Conservation (phyloP, 345 rosid genomes). For the Syzygium jambos region DNA sequence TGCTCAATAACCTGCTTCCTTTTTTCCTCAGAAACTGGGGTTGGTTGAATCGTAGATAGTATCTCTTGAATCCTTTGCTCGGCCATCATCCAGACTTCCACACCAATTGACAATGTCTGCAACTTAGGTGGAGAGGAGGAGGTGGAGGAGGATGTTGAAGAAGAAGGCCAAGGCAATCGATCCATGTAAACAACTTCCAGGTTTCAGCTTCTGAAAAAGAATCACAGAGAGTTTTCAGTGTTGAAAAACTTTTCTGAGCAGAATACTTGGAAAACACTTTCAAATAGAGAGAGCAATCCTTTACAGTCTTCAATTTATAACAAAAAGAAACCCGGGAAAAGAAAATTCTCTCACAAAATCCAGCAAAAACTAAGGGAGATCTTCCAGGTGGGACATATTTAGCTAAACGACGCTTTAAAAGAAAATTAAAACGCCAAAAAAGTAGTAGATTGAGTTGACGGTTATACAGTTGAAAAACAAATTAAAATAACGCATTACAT, state of each 20-base stretch:
- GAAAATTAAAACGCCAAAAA: neutral
- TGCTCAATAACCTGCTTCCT: constrained; percentile 57
- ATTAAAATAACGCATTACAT: neutral
- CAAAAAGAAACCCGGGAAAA: neutral
- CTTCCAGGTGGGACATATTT: neutral
- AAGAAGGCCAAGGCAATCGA: constrained; percentile 30
- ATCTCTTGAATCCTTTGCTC: constrained; percentile 76
- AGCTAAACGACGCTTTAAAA: neutral
- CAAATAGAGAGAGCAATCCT: neutral
- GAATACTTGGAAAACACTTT: neutral
- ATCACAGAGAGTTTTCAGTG: constrained; percentile 5
- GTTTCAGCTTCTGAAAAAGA: constrained; percentile 12
- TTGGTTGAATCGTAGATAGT: constrained; percentile 54
- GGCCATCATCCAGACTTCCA: constrained; percentile 59
- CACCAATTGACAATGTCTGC: constrained; percentile 31
- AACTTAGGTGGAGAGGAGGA: constrained; percentile 26
- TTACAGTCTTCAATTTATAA: neutral
- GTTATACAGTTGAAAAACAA: neutral
- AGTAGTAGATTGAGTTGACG: neutral
- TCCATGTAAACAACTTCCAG: constrained; percentile 38
- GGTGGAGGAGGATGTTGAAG: constrained; percentile 12
- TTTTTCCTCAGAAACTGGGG: constrained; percentile 49
- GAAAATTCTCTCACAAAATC: neutral
- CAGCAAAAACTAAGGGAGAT: neutral
- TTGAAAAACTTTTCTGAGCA: constrained; percentile 3